Base-by-base conservation (phyloP, 129 eudicot species). In the Mikania micrantha region DNA sequence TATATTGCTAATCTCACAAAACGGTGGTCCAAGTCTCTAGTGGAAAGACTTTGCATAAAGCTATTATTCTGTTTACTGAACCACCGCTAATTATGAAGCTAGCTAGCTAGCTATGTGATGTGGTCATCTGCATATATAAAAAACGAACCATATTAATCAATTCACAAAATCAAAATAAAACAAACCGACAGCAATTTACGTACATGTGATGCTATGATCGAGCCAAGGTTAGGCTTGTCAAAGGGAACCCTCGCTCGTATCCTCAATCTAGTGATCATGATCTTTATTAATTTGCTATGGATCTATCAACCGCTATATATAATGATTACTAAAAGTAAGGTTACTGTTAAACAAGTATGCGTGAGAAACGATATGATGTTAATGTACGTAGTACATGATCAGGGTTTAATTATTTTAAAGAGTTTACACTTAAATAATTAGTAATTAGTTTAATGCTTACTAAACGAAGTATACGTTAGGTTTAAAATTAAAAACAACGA, bases 41-140 rank as follows among this genome's bases (percentile, higher is more conserved):
- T 75, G 74, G 74, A 75, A 58, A 67, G 11, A 75, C 71, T 73
- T 70, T 73, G 71, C 71, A 63, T 73, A 63, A 73, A 73, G 77
- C 44, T 38, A 50, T 62, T 50, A 49, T 73, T 73, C 67, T 60
- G 61, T 15, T 45, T 47, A 47, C 35, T 71, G 20, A 42, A 59
- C 24, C 31, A 44, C 59, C 66, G 39, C 74, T 39, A 27, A 27
- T 57, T 49, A 36, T 35, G n/a, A n/a, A n/a, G n/a, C n/a, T n/a
- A n/a, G n/a, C n/a, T n/a, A n/a, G n/a, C n/a, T n/a, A 56, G 28
- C 29, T 70, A 41, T 24, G 16, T 53, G 34, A 10, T 22, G 64
- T 4, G 20, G n/a, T n/a, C 15, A 11, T n/a, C 17, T 28, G 7
- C 74, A 24, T 6, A 36, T 3, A 1, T 15, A 67, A 22, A 57